Conservation (phyloP, 495 filamentous ascomycete genomes). For the Lophiostoma macrostomum region DNA sequence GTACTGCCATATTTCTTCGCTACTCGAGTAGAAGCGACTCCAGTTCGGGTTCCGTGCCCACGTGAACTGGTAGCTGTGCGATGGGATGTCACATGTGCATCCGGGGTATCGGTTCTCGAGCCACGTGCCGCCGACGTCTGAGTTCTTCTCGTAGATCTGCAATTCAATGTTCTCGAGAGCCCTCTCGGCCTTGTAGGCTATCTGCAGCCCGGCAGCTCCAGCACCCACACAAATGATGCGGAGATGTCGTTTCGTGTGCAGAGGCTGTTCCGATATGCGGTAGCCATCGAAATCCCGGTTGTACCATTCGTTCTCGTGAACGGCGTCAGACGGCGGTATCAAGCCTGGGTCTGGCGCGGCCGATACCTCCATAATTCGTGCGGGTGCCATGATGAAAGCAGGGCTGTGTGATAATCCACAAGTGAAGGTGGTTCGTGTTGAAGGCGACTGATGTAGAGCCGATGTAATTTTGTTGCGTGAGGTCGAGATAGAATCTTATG, state of each 20-base stretch:
- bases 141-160: constrained; percentile 45
- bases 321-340: constrained; percentile 9
- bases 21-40: constrained; percentile 10
- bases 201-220: constrained; percentile 41
- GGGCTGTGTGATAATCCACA: neutral
- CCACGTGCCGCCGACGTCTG: constrained; percentile 45
- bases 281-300: constrained; percentile 22
- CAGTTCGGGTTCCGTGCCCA: constrained; percentile 18
- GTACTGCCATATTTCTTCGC: constrained; percentile 21
- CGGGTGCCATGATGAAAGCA: constrained; percentile 1
- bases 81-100: constrained; percentile 12
- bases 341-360: neutral
- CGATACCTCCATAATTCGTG: constrained; percentile 11
- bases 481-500: too few species aligned
- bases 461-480: too few species aligned
- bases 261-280: constrained; percentile 24
- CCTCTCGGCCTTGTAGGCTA: constrained; percentile 39
- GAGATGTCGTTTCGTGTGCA: constrained; percentile 37
- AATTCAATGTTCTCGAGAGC: constrained; percentile 31
- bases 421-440: neutral
- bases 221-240: constrained; percentile 45
- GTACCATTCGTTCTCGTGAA: constrained; percentile 25
- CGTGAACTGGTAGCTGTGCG: constrained; percentile 21
- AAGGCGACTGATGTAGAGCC: too few species aligned
- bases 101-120: constrained; percentile 38